These are phyloP conservation scores for Calocera viscosa DNA, from an alignment of 768 basidiomycete species.

Conservation along the genomic window DNA sequence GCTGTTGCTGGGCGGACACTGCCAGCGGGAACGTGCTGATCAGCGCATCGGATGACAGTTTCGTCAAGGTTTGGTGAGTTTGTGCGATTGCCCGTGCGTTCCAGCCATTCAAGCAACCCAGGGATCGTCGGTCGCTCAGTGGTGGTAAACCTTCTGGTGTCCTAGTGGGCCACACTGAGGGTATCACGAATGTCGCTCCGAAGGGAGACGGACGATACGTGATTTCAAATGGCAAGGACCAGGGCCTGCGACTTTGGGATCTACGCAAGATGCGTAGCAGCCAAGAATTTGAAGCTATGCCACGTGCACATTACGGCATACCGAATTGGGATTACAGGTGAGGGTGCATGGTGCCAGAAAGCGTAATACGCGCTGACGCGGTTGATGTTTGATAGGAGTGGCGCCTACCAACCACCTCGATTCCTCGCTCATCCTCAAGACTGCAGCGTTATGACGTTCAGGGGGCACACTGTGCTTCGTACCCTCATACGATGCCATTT, in stretches of 20 bases:
- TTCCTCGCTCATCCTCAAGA: slow-evolving; percentile 65
- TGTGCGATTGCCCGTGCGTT: not conserved
- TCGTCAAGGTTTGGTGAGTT: slow-evolving; percentile 83
- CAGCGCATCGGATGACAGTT: slow-evolving; percentile 89
- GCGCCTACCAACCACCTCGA: slow-evolving; percentile 51
- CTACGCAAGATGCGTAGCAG: slow-evolving; percentile 80
- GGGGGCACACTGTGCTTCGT: slow-evolving; percentile 77
- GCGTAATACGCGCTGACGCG: not conserved
- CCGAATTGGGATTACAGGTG: slow-evolving; percentile 71
- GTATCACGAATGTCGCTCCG: slow-evolving; percentile 86
- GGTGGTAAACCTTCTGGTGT: slow-evolving; percentile 75
- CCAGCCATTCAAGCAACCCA: slow-evolving; percentile 17
- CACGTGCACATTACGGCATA: slow-evolving; percentile 42
- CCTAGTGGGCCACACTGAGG: slow-evolving; percentile 89
- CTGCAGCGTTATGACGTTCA: slow-evolving; percentile 90
- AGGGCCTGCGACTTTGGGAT: slow-evolving; percentile 84
- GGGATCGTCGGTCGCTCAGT: slow-evolving; percentile 42
- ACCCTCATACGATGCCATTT: slow-evolving; percentile 96
- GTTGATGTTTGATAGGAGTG: slow-evolving; percentile 35
- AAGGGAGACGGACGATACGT: slow-evolving; percentile 95
- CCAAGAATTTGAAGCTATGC: slow-evolving; percentile 48
- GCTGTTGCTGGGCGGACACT: slow-evolving; percentile 90
- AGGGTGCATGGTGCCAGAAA: not conserved
- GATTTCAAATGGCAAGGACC: slow-evolving; percentile 94
- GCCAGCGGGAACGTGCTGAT: slow-evolving; percentile 87